Evolutionary conservation across 2,329 filamentous ascomycete genomes (phyloP), one percentile per base, ranked within the genome.

Genomic region (Cercospora berteroae): DNA sequence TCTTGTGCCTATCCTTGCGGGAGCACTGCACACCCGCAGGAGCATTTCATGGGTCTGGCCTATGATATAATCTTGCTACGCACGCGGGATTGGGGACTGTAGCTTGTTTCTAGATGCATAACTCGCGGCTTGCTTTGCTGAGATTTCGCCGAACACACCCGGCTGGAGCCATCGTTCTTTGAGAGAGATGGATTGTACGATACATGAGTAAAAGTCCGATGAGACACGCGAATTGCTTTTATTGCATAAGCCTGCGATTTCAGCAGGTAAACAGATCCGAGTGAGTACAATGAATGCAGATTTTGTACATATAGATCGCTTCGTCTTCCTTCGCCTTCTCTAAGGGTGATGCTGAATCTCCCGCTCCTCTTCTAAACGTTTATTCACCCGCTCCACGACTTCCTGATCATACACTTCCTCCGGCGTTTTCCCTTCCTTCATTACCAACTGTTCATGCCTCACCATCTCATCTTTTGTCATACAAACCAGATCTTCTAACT

Each of bases 401-500:
- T 87, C 86, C 16, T 79, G 76, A 74, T 90, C 88, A 76, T 97
- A 99, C 27, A 97, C 70, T 1, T 94, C 89, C 71, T 91, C 89
- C 0, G 87, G 82, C 8, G 77, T 80, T 80, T 89, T 91, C 1
- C 84, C 86, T 0, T 87, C 91, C 73, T 87, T 89, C 55, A 98
- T 82, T 1, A 98, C 85, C 75, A 92, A 84, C 77, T 89, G 91
- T 77, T 96, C 92, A 79, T 99, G 95, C 67, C 86, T 84, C 16
- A 84, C 81, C 3, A 91, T 92, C 79, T 97, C 94, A 69, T 97
- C 94, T 78, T 94, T 96, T 0, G 94, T 97, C 92, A 97, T 92
- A 74, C 91, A 91, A 0, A 97, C 93, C 68, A 97, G 77, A 56
- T 96, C 89, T 29, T 85, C 84, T 73, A 94, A 80, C 33, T 83